Base-by-base conservation (phyloP, 192 early-diverging fungal species). In the Gonapodya prolifera region DNA sequence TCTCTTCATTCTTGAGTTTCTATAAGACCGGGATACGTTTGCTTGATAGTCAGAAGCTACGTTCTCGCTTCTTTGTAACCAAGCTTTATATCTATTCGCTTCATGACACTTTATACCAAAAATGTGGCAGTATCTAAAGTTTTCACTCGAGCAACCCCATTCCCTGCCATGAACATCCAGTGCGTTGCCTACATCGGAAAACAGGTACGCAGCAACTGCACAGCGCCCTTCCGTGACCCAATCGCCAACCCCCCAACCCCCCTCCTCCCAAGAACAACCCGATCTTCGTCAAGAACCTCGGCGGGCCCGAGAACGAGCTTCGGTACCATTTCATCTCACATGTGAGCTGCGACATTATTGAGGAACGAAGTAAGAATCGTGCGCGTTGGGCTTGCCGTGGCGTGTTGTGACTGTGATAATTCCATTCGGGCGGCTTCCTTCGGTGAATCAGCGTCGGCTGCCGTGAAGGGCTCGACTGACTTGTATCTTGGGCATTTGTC, bases 221-320 rank as follows among this genome's bases (percentile, higher is more conserved):
- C 13, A 69, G 13, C 45, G 18, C 71, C 71, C 29, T 73, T 73
- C 71, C 71, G 45, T 61, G 8, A 8, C 45, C 45, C 45, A 61
- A 16, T 61, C 45, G 8, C 45, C 45, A 16, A 8, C 45, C 23
- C 23, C 29, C 31, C 28, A 32, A 32, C 18, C 13, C 71, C 2
- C n/a, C 31, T 8, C 28, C 16, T 29, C 2, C 18, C 2, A 18
- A 73, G 71, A 73, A 73, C 32, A 32, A 73, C 18, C 71, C 71
- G 8, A 73, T 73, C 31, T 73, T 73, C 71, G 32, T 73, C 16
- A 73, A 73, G 71, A 73, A 73, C 31, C 32, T 73, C 71, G 32
- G 28, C 28, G 18, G 28, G 2, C 8, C 45, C 23, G 28, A 73
- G 71, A 18, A 18, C 28, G 71, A 73, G 31, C 71, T 73, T 8